Conservation (phyloP, 1,139 yeast species). For the Protomyces macrosporus region DNA sequence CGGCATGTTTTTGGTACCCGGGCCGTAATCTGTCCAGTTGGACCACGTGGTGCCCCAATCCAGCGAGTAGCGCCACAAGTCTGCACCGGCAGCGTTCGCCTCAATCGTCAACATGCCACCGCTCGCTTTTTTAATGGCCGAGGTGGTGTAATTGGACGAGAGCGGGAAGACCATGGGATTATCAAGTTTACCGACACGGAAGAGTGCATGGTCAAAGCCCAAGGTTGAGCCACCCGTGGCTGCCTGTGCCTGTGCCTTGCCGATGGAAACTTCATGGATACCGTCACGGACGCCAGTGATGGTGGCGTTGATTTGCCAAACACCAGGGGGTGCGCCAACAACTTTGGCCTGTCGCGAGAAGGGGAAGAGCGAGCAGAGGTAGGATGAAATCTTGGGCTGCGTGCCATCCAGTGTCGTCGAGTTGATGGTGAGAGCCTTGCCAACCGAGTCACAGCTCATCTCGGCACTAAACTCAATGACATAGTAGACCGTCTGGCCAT, state of each 20-base stretch:
- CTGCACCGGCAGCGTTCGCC: constrained; percentile 28
- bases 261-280: constrained; percentile 21
- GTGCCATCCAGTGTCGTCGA: constrained; percentile 24
- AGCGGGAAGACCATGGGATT: constrained; percentile 26
- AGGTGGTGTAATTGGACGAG: constrained; percentile 23
- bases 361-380: not conserved
- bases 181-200: constrained; percentile 22
- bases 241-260: constrained; percentile 7
- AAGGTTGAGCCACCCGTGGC: constrained; percentile 2
- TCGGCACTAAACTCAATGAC: constrained; percentile 20
- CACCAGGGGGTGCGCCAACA: constrained; percentile 17
- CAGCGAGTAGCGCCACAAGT: constrained; percentile 24
- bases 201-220: constrained; percentile 20
- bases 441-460: constrained; percentile 26
- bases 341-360: not conserved
- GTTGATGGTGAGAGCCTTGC: constrained; percentile 10
- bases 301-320: constrained; percentile 22
- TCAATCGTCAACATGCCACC: constrained; percentile 19
- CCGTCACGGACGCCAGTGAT: constrained; percentile 23
- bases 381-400: constrained; percentile 14
- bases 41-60: constrained; percentile 26
- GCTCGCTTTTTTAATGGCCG: not conserved
- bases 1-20: constrained; percentile 10
- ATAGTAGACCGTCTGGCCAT: constrained; percentile 1
- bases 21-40: constrained; percentile 18